A percentile compares a stretch with the other conserved stretches of the same genome.
phyloP scores from a whole-genome alignment of 306 rosid genomes.

The Myrica gale region DNA sequence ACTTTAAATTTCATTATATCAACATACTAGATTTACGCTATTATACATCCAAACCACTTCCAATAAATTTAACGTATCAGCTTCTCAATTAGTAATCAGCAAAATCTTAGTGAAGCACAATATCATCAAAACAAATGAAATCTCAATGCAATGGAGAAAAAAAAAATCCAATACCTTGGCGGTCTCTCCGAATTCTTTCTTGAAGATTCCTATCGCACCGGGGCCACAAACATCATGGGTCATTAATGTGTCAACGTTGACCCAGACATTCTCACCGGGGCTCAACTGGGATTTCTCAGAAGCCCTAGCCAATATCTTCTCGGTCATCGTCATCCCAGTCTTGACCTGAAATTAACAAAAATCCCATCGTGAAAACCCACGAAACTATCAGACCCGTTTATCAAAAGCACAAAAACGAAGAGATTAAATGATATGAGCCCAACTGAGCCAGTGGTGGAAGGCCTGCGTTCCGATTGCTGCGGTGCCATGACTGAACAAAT shows the following conservation, averaged over 20 bases:
- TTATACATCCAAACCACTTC: neutral
- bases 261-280: conserved; percentile 93
- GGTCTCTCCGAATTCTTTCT: conserved; percentile 85
- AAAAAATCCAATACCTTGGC: conserved; percentile 57
- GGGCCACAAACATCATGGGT: conserved; percentile 97
- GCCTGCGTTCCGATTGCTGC: conserved; percentile 69
- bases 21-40: neutral
- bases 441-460: conserved; percentile 80
- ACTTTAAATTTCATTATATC: neutral
- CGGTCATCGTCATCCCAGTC: conserved; percentile 91
- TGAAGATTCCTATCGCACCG: conserved; percentile 88
- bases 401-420: conserved; percentile 7
- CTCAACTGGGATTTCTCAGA: conserved; percentile 63
- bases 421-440: conserved; percentile 15
- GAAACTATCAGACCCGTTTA: neutral
- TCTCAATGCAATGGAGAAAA: neutral
- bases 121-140: neutral
- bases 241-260: conserved; percentile 81
- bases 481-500: conserved; percentile 69
- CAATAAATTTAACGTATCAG: neutral
- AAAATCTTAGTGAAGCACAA: neutral
- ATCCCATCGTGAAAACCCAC: conserved; percentile 10
- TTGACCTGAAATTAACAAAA: conserved; percentile 54
- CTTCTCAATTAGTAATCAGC: neutral
- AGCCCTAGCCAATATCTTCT: conserved; percentile 83